A percentile compares a stretch with the other conserved stretches of the same genome.
These are phyloP conservation scores for Plantago major DNA, from an alignment of 257 asterid genomes.

Conservation along the genomic window DNA sequence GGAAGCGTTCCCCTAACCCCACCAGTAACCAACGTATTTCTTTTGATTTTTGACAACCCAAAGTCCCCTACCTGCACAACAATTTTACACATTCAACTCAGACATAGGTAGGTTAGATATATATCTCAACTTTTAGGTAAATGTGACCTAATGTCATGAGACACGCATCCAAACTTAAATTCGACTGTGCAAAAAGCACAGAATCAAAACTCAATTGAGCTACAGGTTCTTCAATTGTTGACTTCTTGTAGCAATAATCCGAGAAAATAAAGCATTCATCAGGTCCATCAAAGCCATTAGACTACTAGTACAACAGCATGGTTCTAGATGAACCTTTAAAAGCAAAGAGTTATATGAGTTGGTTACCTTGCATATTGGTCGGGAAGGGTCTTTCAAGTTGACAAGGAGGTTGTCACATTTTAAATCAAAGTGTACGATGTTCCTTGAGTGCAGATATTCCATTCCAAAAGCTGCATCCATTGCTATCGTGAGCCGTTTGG, in stretches of 20 bases:
- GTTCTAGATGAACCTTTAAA: neutral
- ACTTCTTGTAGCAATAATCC: neutral
- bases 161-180: too few species aligned
- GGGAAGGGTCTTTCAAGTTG: constrained; percentile 86
- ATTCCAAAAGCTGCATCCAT: constrained; percentile 98
- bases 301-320: too few species aligned
- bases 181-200: too few species aligned
- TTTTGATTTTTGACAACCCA: constrained; percentile 88
- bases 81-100: too few species aligned
- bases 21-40: constrained; percentile 88
- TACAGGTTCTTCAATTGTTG: neutral
- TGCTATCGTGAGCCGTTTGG: constrained; percentile 86
- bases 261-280: neutral
- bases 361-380: constrained; percentile 88
- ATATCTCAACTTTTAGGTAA: too few species aligned
- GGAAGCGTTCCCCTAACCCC: constrained; percentile 98
- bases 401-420: constrained; percentile 95
- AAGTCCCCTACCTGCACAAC: constrained; percentile 74
- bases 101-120: too few species aligned
- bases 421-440: constrained; percentile 88
- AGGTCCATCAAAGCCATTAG: too few species aligned
- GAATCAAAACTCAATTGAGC: too few species aligned
- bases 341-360: neutral
- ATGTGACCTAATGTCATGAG: too few species aligned
- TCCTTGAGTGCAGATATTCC: constrained; percentile 95